Evolutionary conservation across 176 grass and related monocot genomes (phyloP).

Genomic region (Cymbopogon citratus): DNA sequence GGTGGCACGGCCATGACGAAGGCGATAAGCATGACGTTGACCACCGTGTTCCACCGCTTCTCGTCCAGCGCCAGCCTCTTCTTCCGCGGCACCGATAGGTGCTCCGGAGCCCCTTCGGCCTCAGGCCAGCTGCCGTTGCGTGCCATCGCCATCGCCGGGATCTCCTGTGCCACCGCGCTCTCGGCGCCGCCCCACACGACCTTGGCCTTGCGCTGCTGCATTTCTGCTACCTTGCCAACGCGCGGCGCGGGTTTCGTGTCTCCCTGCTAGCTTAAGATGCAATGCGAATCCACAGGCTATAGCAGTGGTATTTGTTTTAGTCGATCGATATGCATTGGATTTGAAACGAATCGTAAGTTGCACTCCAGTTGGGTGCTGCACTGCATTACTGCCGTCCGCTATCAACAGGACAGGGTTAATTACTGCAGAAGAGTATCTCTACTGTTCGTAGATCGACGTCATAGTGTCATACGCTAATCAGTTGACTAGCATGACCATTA

Average conservation of each 20-base stretch:
- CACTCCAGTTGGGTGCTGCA: not conserved
- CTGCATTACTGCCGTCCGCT: too few species aligned
- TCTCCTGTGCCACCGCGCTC: not conserved
- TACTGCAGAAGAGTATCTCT: not conserved
- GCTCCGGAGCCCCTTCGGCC: not conserved
- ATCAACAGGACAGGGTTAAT: not conserved
- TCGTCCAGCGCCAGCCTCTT: slow-evolving; percentile 2
- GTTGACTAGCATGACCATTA: not conserved
- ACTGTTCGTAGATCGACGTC: not conserved
- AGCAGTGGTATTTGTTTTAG: slow-evolving; percentile 4
- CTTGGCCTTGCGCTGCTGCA: slow-evolving; percentile 47
- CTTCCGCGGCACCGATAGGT: not conserved
- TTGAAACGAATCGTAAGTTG: not conserved
- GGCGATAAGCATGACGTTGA: slow-evolving; percentile 20
- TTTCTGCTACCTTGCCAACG: not conserved
- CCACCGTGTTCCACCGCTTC: slow-evolving; percentile 8
- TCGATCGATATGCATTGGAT: slow-evolving; percentile 14
- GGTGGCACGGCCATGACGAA: slow-evolving; percentile 14
- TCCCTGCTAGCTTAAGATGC: not conserved
- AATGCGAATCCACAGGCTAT: not conserved
- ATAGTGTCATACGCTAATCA: not conserved
- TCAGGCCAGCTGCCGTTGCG: slow-evolving; percentile 3
- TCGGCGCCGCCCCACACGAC: not conserved
- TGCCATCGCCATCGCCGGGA: not conserved
- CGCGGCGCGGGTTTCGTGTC: not conserved